These are phyloP conservation scores for Misopates orontium DNA, from an alignment of 257 asterid genomes.

Conservation along the genomic window DNA sequence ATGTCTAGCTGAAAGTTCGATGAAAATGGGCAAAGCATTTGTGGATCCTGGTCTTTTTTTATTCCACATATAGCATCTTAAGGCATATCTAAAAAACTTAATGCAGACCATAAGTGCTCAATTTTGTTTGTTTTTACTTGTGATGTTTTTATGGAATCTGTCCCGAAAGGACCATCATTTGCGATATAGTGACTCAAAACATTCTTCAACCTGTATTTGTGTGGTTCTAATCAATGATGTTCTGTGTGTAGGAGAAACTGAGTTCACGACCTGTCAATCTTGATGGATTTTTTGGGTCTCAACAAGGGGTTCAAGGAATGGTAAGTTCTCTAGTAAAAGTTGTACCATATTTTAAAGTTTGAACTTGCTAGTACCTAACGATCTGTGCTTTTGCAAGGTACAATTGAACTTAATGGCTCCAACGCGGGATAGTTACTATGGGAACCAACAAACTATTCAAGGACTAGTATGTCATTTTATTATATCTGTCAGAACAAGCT, in stretches of 20 bases:
- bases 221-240: constrained; percentile 5
- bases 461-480: constrained; percentile 72
- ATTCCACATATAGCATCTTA: neutral
- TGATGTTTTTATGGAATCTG: neutral
- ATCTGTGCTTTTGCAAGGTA: constrained; percentile 50
- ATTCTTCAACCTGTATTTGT: too few relatives aligned
- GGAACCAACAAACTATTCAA: constrained; percentile 76
- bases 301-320: constrained; percentile 84
- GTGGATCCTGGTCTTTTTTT: neutral
- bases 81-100: neutral
- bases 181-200: too few relatives aligned
- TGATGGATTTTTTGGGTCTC: constrained; percentile 75
- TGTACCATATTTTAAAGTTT: constrained; percentile 2
- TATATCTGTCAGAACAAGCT: constrained; percentile 5
- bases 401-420: constrained; percentile 84
- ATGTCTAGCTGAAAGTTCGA: too few relatives aligned
- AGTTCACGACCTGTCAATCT: constrained; percentile 69
- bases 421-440: constrained; percentile 78
- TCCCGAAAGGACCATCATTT: constrained; percentile 3
- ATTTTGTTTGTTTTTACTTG: neutral
- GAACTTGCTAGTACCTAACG: constrained; percentile 20
- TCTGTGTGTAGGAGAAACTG: constrained; percentile 65
- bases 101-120: neutral
- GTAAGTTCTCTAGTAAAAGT: constrained; percentile 42
- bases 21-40: too few relatives aligned